A percentile compares a stretch with the other conserved stretches of the same genome.
Evolutionary conservation across 495 filamentous ascomycete genomes (phyloP).

Genomic region (Lentithecium fluviatile): DNA sequence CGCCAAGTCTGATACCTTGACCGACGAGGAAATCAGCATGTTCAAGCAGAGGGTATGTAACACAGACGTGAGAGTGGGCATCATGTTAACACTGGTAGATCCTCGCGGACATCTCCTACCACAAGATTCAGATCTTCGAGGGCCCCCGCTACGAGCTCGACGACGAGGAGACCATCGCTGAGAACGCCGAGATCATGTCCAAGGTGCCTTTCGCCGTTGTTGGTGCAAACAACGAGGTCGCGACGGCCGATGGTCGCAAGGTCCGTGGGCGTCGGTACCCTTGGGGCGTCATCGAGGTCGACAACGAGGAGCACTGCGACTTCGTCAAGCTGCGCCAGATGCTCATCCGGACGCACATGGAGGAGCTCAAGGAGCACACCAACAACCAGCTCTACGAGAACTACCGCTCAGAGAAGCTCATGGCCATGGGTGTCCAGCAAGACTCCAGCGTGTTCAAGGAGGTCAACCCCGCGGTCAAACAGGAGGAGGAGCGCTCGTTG

Average conservation of each 20-base stretch:
- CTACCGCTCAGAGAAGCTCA: constrained; percentile 98
- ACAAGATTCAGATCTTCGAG: constrained; percentile 98
- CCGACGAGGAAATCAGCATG: constrained; percentile 86
- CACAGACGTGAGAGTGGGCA: constrained; percentile 20
- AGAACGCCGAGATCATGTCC: constrained; percentile 99
- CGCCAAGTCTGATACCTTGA: constrained; percentile 96
- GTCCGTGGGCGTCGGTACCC: constrained; percentile 96
- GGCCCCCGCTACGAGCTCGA: constrained; percentile 97
- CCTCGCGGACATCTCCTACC: constrained; percentile 91
- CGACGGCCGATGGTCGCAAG: constrained; percentile 86
- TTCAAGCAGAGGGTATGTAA: constrained; percentile 90
- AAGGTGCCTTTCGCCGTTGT: constrained; percentile 99
- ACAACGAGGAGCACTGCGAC: constrained; percentile 99
- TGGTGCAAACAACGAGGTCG: constrained; percentile 90
- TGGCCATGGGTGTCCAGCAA: constrained; percentile 95
- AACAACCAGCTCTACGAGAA: constrained; percentile 99
- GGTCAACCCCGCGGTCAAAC: constrained; percentile 99
- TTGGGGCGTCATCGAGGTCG: constrained; percentile 98
- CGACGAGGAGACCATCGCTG: constrained; percentile 98
- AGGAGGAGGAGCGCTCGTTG: constrained; percentile 94
- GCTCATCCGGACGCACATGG: constrained; percentile 99
- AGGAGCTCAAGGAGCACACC: constrained; percentile 99
- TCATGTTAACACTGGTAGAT: constrained; percentile 60
- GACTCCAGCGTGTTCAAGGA: constrained; percentile 99
- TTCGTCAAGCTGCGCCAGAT: constrained; percentile 99